Evolutionary conservation across 2,329 filamentous ascomycete species (phyloP).

Genomic region (Ceratocystis destructans): DNA sequence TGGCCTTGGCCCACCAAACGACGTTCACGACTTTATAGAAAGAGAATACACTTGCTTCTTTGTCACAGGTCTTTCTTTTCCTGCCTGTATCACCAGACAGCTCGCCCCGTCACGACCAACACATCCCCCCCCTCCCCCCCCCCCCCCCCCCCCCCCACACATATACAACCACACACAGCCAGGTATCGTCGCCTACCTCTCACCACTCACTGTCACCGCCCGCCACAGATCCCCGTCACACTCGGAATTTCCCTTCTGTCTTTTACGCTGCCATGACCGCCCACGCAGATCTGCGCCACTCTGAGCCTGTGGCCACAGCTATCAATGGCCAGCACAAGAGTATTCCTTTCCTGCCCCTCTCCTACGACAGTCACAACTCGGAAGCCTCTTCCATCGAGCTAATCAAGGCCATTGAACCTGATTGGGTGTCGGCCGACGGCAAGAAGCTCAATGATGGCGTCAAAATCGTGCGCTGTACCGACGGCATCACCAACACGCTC

Average conservation of each 20-base stretch:
- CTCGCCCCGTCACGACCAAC: neutral
- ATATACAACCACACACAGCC: neutral
- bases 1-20: neutral
- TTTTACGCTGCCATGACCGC: constrained; percentile 10
- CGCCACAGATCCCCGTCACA: neutral
- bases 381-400: constrained; percentile 66
- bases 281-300: constrained; percentile 13
- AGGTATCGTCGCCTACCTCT: neutral
- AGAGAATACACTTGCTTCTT: neutral
- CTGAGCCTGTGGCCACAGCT: constrained; percentile 5
- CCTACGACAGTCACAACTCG: constrained; percentile 64
- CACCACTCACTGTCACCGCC: neutral
- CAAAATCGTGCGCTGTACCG: constrained; percentile 82
- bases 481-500: constrained; percentile 94
- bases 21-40: neutral
- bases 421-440: constrained; percentile 59
- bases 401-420: constrained; percentile 63
- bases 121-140: neutral
- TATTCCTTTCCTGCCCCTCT: constrained; percentile 55
- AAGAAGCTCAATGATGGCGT: constrained; percentile 29
- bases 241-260: neutral
- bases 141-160: neutral
- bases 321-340: constrained; percentile 23
- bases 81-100: neutral
- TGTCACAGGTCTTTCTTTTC: neutral